A percentile compares a stretch with the other conserved stretches of the same genome.
Evolutionary conservation across 176 grass and related monocot species (phyloP).

Genomic region (Eragrostis curvula): DNA sequence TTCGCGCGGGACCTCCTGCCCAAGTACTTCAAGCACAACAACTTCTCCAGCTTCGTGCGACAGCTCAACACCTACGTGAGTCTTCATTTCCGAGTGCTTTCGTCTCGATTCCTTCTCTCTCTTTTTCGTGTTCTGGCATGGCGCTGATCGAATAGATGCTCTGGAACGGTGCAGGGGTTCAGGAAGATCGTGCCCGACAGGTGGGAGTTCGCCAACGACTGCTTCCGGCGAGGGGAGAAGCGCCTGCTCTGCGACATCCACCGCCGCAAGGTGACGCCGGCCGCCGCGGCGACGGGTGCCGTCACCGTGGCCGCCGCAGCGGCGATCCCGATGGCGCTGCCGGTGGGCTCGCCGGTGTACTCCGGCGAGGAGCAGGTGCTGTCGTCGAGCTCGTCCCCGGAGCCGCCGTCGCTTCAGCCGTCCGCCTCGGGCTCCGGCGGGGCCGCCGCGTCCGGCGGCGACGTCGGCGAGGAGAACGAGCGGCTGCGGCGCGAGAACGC

Average conservation of each 20-base stretch:
- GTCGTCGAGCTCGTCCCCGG: constrained; percentile 65
- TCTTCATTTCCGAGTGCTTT: neutral
- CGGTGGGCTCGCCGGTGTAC: constrained; percentile 51
- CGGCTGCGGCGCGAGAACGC: constrained; percentile 69
- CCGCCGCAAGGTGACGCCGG: constrained; percentile 57
- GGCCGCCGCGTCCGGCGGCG: constrained; percentile 26
- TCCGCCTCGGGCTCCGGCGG: constrained; percentile 42
- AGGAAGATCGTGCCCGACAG: constrained; percentile 79
- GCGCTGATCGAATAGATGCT: neutral
- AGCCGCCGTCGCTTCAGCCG: constrained; percentile 21
- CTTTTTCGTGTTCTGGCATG: neutral
- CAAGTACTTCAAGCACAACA: constrained; percentile 99
- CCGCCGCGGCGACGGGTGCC: neutral
- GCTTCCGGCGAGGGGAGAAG: constrained; percentile 69
- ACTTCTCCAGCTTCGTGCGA: constrained; percentile 98
- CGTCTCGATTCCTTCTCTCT: neutral
- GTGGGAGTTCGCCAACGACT: constrained; percentile 94
- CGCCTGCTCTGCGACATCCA: constrained; percentile 73
- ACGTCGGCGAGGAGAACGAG: constrained; percentile 68
- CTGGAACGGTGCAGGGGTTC: constrained; percentile 56
- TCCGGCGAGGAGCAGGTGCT: constrained; percentile 78
- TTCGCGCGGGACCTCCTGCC: constrained; percentile 90
- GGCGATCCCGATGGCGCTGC: constrained; percentile 57
- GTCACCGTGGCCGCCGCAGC: neutral
- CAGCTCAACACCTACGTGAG: constrained; percentile 96